These are phyloP conservation scores for Staphylotrichum tortipilum DNA, from an alignment of 495 filamentous ascomycete genomes.

Conservation along the genomic window DNA sequence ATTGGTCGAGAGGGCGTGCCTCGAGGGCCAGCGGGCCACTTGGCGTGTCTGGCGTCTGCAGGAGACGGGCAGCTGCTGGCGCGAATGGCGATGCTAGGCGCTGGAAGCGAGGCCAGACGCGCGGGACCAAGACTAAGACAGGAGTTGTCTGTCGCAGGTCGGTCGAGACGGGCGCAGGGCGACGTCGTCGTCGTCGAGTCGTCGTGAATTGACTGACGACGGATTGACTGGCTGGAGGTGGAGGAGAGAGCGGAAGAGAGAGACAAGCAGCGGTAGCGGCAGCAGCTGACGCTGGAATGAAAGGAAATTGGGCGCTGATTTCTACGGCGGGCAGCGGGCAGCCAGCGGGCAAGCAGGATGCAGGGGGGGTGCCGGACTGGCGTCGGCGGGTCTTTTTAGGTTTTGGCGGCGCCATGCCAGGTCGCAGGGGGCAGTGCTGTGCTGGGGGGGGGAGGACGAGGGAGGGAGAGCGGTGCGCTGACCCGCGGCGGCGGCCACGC, in stretches of 20 bases:
- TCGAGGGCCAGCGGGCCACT: slow-evolving; percentile 1
- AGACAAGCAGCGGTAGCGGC: neutral
- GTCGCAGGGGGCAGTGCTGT: neutral
- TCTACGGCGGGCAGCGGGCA: neutral
- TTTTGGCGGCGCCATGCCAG: neutral
- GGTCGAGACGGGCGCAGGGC: neutral
- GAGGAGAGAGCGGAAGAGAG: neutral
- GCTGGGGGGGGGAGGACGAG: neutral
- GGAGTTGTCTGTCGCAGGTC: neutral
- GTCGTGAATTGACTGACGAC: neutral
- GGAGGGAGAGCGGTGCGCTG: neutral
- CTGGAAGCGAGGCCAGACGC: neutral
- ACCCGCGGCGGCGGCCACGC: neutral
- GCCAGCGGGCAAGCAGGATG: too few relatives aligned
- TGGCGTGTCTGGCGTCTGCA: slow-evolving; percentile 8
- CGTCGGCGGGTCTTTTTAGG: neutral
- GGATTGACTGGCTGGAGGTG: too few relatives aligned
- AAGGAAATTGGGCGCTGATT: slow-evolving; percentile 4
- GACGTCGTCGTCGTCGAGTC: neutral
- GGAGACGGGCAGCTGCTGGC: neutral
- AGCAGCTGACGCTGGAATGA: neutral
- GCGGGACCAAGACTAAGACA: neutral
- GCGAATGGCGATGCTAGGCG: neutral
- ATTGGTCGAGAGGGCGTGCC: slow-evolving; percentile 14
- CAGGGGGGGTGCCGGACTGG: neutral